phyloP scores from a whole-genome alignment of 129 eudicot genomes.

The Pulicaria dysenterica region DNA sequence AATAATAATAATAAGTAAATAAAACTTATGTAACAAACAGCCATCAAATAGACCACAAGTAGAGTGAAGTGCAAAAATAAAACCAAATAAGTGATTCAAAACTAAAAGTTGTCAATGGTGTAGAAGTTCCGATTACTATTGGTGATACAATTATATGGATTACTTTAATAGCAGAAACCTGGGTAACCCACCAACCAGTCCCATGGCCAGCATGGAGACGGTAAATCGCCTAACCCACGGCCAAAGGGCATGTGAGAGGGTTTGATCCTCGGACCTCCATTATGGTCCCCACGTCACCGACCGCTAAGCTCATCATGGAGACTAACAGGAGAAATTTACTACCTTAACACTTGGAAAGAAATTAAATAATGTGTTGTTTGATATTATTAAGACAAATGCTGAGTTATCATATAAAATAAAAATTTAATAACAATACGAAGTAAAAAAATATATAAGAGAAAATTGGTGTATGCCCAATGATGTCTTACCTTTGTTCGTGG shows the following conservation, averaged over 20 bases:
- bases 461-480: slow-evolving; percentile 9
- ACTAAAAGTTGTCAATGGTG: neutral
- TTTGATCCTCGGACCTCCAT: too few species aligned
- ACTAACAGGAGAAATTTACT: neutral
- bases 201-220: too few species aligned
- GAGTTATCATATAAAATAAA: neutral
- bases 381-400: slow-evolving; percentile 12
- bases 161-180: neutral
- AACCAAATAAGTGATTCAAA: neutral
- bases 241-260: too few species aligned
- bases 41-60: slow-evolving; percentile 16
- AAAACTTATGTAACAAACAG: slow-evolving; percentile 5
- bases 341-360: neutral
- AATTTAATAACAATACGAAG: slow-evolving; percentile 8
- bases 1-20: neutral
- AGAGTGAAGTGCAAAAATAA: slow-evolving; percentile 14
- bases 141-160: slow-evolving; percentile 3
- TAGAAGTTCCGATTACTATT: slow-evolving; percentile 6
- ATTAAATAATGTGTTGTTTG: neutral
- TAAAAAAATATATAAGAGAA: neutral
- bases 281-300: too few species aligned
- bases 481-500: slow-evolving; percentile 82
- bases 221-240: too few species aligned
- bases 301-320: too few species aligned
- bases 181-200: too few species aligned